These are phyloP conservation scores for Amylocarpus encephaloides DNA, from an alignment of 2,329 filamentous ascomycete genomes.

Conservation along the genomic window DNA sequence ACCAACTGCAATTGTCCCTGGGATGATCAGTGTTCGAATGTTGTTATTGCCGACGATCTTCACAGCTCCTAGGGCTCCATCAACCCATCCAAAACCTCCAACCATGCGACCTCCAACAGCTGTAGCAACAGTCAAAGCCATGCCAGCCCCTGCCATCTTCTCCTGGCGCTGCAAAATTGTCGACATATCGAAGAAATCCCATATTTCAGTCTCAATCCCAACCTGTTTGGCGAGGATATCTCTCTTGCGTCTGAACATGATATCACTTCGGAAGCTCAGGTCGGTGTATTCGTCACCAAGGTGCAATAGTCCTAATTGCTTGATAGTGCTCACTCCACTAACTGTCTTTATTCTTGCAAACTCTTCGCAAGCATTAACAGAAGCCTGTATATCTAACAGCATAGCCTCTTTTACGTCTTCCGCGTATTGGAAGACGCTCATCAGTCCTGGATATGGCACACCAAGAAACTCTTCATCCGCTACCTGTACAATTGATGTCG, in stretches of 20 bases:
- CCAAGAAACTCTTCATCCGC: conserved; percentile 67
- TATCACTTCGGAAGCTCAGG: conserved; percentile 80
- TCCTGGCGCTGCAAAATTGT: conserved; percentile 84
- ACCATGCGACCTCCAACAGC: conserved; percentile 77
- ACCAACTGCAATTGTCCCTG: conserved; percentile 74
- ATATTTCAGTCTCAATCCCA: conserved; percentile 78
- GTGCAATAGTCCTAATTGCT: conserved; percentile 80
- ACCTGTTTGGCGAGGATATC: conserved; percentile 80
- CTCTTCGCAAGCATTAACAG: conserved; percentile 76
- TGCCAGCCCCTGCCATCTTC: conserved; percentile 87
- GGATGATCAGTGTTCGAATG: conserved; percentile 71
- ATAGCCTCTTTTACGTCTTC: conserved; percentile 91
- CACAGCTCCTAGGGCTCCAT: conserved; percentile 75
- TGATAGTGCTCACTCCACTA: conserved; percentile 77
- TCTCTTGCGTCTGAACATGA: conserved; percentile 85
- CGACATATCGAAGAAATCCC: conserved; percentile 87
- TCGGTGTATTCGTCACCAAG: conserved; percentile 82
- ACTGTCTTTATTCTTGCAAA: conserved; percentile 74
- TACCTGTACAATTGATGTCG: conserved; percentile 66
- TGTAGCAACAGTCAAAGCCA: conserved; percentile 87
- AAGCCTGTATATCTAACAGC: conserved; percentile 76
- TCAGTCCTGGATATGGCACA: conserved; percentile 79
- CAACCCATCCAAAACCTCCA: conserved; percentile 81
- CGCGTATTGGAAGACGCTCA: conserved; percentile 82
- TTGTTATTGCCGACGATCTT: conserved; percentile 77